Percentiles rank a stretch among this genome's conserved stretches.
phyloP scores from a whole-genome alignment of 225 moss, liverwort and hornwort genomes.

The Asterella californica region DNA sequence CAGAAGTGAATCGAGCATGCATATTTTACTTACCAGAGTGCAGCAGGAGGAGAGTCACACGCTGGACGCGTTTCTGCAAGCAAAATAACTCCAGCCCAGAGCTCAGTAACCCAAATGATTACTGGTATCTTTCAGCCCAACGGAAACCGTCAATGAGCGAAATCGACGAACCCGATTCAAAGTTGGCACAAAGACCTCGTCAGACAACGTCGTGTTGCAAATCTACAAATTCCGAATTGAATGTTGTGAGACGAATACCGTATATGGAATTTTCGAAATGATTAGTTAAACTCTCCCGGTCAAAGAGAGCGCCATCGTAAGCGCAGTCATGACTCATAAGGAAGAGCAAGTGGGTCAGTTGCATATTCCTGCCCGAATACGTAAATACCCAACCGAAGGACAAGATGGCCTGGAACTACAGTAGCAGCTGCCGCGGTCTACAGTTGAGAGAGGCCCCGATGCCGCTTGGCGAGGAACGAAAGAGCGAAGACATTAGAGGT shows the following conservation, averaged over 20 bases:
- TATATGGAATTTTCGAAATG: background rate
- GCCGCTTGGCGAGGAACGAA: background rate
- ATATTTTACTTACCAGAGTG: too few species aligned
- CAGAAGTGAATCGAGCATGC: too few species aligned
- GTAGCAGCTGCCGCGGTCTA: background rate
- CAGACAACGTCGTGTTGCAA: background rate
- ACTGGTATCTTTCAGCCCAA: background rate
- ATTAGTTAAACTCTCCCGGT: background rate
- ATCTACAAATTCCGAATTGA: background rate
- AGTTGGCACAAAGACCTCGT: background rate
- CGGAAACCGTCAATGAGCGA: background rate
- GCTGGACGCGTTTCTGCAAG: background rate
- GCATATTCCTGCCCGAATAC: background rate
- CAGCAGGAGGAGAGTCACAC: too few species aligned
- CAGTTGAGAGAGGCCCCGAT: background rate
- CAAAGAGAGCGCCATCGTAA: background rate
- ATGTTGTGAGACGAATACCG: background rate
- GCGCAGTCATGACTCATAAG: background rate
- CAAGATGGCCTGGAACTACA: background rate
- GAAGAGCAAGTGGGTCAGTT: background rate
- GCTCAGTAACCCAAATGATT: background rate
- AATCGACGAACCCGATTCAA: background rate
- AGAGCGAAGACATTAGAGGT: background rate
- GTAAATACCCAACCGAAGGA: background rate
- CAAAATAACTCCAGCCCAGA: background rate